Base-by-base conservation (phyloP, 192 early-diverging fungal species). In the Backusella westeae region DNA sequence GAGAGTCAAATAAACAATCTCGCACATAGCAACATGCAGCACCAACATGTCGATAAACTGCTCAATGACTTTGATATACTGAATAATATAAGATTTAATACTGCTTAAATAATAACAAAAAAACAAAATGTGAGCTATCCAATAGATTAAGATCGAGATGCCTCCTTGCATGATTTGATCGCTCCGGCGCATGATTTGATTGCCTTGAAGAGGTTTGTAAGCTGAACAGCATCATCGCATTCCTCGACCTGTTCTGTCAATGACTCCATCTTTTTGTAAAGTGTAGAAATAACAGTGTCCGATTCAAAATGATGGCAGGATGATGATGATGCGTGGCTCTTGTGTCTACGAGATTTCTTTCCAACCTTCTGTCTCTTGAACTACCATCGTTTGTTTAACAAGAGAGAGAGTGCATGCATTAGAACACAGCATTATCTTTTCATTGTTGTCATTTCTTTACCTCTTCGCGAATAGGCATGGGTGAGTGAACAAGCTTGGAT, bases 111-210 rank as follows among this genome's bases (percentile, higher is more conserved):
- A 39, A 0, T 10, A 39, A 39, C 38, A 39, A 39, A 39, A 39
- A 39, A 39, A 38, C 0, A 39, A 39, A 38, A 38, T 9, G 32
- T 32, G 10, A 39, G 12, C 38, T 0, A 39, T 38, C 36, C 36
- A 38, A 8, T 38, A 8, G 36, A 39, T 49, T n/a, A 49, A 7
- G 46, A 6, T 19, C 19, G 46, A 49, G 56, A 41, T 67, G 74
- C 65, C n/a, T 67, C 59, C 3, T 46, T 36, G 39, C 74, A 78
- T n/a, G 78, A 69, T 41, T 72, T 21, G 0, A 79, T 72, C 17
- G 78, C 78, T 0, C 67, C 39, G 6, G 78, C 73, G 46, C 78
- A 74, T 39, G 53, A 26, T 52, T 71, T 71, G 19, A 79, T 75
- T 19, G 78, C 68, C 7, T 71, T 67, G 46, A 79, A 79, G 7